Evolutionary conservation across 306 rosid species (phyloP).

Genomic region (Prunus mongolica): DNA sequence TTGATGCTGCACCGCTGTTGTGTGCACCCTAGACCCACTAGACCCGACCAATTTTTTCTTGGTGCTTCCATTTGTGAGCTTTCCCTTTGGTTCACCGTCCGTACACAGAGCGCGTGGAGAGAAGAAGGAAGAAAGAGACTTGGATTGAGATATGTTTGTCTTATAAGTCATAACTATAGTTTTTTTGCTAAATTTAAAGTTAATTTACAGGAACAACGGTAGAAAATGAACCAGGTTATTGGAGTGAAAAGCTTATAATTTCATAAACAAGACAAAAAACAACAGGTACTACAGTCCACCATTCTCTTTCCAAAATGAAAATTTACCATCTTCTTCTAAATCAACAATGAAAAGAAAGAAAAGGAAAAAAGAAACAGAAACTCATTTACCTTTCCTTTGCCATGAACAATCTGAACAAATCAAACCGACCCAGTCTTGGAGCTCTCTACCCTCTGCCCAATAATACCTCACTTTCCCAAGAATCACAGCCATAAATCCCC

Average conservation of each 20-base stretch:
- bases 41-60: not conserved
- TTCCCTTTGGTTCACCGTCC: not conserved
- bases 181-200: not conserved
- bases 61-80: not conserved
- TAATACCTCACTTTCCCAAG: conserved; percentile 8
- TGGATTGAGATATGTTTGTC: conserved; percentile 1
- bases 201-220: not conserved
- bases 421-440: not conserved
- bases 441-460: conserved; percentile 17
- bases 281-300: conserved; percentile 29
- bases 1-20: too few relatives aligned
- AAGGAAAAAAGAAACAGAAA: not conserved
- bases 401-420: conserved; percentile 13
- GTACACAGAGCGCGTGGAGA: not conserved
- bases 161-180: not conserved
- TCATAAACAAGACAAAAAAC: conserved; percentile 29
- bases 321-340: conserved; percentile 37
- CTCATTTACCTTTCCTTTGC: conserved; percentile 9
- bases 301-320: conserved; percentile 21
- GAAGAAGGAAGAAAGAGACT: not conserved
- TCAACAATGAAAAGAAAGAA: not conserved
- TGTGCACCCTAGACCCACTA: not conserved
- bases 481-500: conserved; percentile 32
- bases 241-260: conserved; percentile 23
- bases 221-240: not conserved